Evolutionary conservation across 148 eudicot genomes (phyloP), one percentile per base, ranked within the genome.

Genomic region (Chenopodium suecicum): DNA sequence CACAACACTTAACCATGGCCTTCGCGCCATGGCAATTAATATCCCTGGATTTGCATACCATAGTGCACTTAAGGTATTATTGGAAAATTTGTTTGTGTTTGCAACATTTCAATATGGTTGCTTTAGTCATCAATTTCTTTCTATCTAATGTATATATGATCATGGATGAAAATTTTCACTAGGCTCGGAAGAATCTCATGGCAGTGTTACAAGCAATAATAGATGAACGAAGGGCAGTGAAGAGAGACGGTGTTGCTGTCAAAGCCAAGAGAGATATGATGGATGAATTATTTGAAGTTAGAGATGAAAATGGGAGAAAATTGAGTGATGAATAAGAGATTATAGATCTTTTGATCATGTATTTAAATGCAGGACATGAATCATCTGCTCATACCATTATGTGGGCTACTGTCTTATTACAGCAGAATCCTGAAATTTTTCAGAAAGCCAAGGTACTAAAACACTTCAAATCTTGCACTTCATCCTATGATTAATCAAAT

Each of bases 331-430:
- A 23, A 23, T 23, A 91, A 69, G 98, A 96, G 81, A 92, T 96
- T 44, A 96, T 92, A 17, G 99, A 96, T 84, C 63, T 90, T 25
- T 80, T 96, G 62, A 77, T 96, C 9, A 92, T 94, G 98, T 96
- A 96, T 86, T 83, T 94, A 66, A 96, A 96, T 88, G 99, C 98
- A 16, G 98, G 98, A 60, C 99, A 96, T 89, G 98, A 96, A 88
- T 94, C 99, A 44, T 96, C 99, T 1, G 99, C 92, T 74, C 98
- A 96, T 74, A 90, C 90, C 64, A 88, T 90, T 31, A 96, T 86
- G 89, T 96, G 99, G 99, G 93, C 98, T n/a, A 89, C 94, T 47
- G 68, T 91, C 72, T 85, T 92, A 37, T 79, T 96, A 63, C 97
- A 92, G 84, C 79, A 90, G 31, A 85, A 96, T 70, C 98, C 99